These are phyloP conservation scores for Bretschneidera sinensis DNA, from an alignment of 345 rosid genomes.

Conservation along the genomic window DNA sequence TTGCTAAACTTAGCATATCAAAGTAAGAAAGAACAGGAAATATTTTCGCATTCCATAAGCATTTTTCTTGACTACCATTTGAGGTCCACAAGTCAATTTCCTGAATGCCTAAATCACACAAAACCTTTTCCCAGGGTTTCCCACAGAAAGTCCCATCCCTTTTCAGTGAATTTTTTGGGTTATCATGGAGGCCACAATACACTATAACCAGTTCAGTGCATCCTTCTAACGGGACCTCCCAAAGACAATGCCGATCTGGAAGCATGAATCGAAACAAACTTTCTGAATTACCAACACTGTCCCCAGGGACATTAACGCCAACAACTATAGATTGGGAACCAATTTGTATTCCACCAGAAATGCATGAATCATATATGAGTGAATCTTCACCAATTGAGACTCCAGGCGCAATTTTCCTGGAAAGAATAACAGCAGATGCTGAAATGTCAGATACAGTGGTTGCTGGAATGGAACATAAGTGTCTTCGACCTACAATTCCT, in stretches of 20 bases:
- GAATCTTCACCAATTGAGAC: constrained; percentile 94
- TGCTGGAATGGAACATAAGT: constrained; percentile 90
- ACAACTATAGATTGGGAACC: constrained; percentile 92
- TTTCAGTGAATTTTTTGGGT: constrained; percentile 61
- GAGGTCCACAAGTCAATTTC: constrained; percentile 78
- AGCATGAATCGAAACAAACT: constrained; percentile 62
- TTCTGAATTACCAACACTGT: constrained; percentile 27
- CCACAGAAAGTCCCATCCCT: constrained; percentile 89
- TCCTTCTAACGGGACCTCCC: constrained; percentile 94
- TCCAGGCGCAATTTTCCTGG: constrained; percentile 79
- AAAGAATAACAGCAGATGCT: constrained; percentile 79
- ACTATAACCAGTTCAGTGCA: constrained; percentile 63
- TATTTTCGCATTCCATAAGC: constrained; percentile 93
- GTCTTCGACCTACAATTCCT: constrained; percentile 85
- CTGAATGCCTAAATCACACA: constrained; percentile 63
- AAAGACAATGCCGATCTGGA: constrained; percentile 93
- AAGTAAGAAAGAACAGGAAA: constrained; percentile 66
- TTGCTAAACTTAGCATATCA: constrained; percentile 73
- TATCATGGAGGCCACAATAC: constrained; percentile 93
- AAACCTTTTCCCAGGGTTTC: constrained; percentile 76
- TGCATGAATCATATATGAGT: constrained; percentile 72
- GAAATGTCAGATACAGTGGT: constrained; percentile 88
- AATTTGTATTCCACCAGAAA: constrained; percentile 70
- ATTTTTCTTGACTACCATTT: constrained; percentile 46
- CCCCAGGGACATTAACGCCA: constrained; percentile 59